phyloP scores from a whole-genome alignment of 2,329 filamentous ascomycete species.

The Cadophora sp. region DNA sequence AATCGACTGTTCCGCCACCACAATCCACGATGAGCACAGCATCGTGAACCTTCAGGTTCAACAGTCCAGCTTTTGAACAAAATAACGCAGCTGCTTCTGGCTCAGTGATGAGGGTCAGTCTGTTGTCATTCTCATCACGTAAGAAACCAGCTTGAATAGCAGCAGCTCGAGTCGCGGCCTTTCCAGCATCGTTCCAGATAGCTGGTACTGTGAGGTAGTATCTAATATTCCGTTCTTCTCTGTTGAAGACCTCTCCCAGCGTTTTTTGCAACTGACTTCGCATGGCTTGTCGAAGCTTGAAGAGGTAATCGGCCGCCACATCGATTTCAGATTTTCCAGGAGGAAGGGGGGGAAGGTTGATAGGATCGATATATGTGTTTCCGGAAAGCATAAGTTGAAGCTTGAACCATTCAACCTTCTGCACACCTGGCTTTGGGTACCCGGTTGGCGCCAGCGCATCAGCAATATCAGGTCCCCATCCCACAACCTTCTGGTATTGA shows the following conservation, averaged over 20 bases:
- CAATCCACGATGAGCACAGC: conserved; percentile 98
- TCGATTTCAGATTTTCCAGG: conserved; percentile 99
- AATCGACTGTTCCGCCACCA: conserved; percentile 96
- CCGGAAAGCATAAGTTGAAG: conserved; percentile 98
- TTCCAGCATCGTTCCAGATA: conserved; percentile 99
- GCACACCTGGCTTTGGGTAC: conserved; percentile 96
- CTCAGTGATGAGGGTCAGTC: conserved; percentile 92
- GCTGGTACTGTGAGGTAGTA: conserved; percentile 99
- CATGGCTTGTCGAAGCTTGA: conserved; percentile 98
- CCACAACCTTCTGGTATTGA: conserved; percentile 99
- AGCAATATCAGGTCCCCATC: conserved; percentile 97
- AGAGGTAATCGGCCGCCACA: conserved; percentile 98
- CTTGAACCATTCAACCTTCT: conserved; percentile 99
- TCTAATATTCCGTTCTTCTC: conserved; percentile 96
- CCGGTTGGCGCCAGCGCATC: conserved; percentile 96
- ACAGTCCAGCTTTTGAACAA: conserved; percentile 93
- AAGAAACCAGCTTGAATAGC: conserved; percentile 97
- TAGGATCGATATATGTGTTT: conserved; percentile 98
- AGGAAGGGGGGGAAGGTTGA: conserved; percentile 95
- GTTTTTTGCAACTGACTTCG: conserved; percentile 95
- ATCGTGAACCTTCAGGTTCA: conserved; percentile 98
- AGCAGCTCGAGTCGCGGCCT: conserved; percentile 93
- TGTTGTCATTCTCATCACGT: conserved; percentile 96
- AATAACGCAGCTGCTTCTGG: conserved; percentile 97
- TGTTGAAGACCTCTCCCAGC: conserved; percentile 94